Evolutionary conservation across 805 yeast species (phyloP).

Genomic region (Torulaspora quercuum): DNA sequence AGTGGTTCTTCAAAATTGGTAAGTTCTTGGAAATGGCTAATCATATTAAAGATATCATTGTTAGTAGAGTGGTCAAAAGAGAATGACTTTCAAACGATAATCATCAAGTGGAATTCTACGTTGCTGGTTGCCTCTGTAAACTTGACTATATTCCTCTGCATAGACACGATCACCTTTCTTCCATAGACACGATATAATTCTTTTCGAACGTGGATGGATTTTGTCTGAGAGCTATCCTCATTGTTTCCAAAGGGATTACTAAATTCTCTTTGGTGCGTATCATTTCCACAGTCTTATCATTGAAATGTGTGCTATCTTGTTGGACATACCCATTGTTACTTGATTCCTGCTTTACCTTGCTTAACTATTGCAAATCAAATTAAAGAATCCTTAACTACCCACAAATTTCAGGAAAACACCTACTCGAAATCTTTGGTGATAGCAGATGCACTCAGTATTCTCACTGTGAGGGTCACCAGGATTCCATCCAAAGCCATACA

Average conservation of each 20-base stretch:
- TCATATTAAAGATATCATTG: conserved; percentile 4
- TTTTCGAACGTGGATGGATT: no score
- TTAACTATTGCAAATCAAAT: conserved; percentile 1
- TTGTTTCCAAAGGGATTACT: no score
- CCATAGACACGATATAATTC: no score
- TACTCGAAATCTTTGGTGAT: conserved; percentile 1
- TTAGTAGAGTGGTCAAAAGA: conserved; percentile 23
- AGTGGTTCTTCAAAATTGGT: conserved; percentile 99
- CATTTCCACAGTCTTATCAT: not conserved
- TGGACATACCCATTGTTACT: conserved; percentile 45
- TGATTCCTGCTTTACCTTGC: conserved; percentile 33
- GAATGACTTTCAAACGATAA: no score
- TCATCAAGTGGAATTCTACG: no score
- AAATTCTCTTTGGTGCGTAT: no score
- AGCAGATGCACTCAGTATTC: not conserved
- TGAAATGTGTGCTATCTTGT: not conserved
- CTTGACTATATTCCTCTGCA: no score
- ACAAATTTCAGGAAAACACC: conserved; percentile 3
- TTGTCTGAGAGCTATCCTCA: no score
- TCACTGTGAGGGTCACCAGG: no score
- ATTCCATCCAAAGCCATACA: no score
- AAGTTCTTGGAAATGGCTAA: conserved; percentile 96
- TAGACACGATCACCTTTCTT: no score
- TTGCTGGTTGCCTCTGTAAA: no score
- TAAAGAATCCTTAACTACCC: conserved; percentile 3